Conservation (phyloP, 2,329 filamentous ascomycete species). For the Cladosporium cucumerinum region DNA sequence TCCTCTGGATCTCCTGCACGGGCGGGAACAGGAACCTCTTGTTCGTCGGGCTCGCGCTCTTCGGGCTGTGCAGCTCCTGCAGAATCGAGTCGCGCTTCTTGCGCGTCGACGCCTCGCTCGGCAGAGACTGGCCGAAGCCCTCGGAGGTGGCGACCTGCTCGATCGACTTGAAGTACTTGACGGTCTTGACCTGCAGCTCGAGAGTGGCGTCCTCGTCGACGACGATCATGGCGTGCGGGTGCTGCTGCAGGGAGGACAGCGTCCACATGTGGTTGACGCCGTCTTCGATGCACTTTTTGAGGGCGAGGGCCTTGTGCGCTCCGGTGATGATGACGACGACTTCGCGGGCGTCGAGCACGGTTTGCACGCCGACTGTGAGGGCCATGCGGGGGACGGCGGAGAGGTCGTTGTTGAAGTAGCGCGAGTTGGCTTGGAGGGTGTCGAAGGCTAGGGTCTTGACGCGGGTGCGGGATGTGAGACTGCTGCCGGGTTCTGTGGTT, state of each 20-base stretch:
- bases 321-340: conserved; percentile 81
- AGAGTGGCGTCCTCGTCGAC: conserved; percentile 69
- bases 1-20: conserved; percentile 23
- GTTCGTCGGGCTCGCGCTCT: conserved; percentile 20
- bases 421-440: conserved; percentile 79
- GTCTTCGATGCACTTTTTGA: conserved; percentile 77
- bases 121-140: conserved; percentile 45
- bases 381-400: conserved; percentile 75
- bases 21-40: conserved; percentile 25
- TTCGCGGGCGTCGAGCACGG: conserved; percentile 75
- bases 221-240: conserved; percentile 77
- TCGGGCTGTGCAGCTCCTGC: conserved; percentile 35
- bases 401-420: conserved; percentile 76
- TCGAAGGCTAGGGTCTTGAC: conserved; percentile 87
- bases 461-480: conserved; percentile 70
- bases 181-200: conserved; percentile 47
- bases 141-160: conserved; percentile 45
- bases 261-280: conserved; percentile 92
- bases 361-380: conserved; percentile 79
- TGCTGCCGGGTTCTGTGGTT: conserved; percentile 74
- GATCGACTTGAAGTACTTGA: conserved; percentile 50
- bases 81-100: conserved; percentile 36
- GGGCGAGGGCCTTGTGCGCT: conserved; percentile 73
- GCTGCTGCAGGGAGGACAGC: conserved; percentile 73
- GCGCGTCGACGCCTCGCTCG: conserved; percentile 30